These are phyloP conservation scores for Astrephomene gubernaculifera DNA, from an alignment of 139 green algal genomes.

Conservation along the genomic window DNA sequence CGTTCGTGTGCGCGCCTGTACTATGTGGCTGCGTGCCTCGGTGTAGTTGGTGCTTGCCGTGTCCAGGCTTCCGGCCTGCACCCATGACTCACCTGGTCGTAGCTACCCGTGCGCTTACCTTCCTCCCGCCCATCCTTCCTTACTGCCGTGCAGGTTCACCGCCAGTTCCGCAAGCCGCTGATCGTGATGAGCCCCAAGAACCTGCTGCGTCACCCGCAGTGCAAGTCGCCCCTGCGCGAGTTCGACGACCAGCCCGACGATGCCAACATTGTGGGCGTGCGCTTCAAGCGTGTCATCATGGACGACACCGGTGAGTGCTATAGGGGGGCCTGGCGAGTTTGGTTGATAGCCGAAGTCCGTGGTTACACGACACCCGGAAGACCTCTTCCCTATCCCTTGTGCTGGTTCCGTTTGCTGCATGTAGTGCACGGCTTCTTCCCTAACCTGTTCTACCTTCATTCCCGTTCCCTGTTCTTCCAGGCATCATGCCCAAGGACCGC, in stretches of 20 bases:
- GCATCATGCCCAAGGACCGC: conserved; percentile 68
- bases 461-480: not conserved
- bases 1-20: too few relatives aligned
- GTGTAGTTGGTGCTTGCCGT: too few relatives aligned
- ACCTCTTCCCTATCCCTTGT: not conserved
- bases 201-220: conserved; percentile 92
- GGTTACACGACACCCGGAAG: not conserved
- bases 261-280: conserved; percentile 85
- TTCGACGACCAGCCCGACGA: conserved; percentile 95
- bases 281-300: conserved; percentile 99
- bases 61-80: too few relatives aligned
- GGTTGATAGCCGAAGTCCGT: too few relatives aligned
- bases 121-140: not conserved
- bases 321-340: not conserved
- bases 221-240: conserved; percentile 86
- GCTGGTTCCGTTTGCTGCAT: not conserved
- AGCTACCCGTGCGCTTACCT: not conserved
- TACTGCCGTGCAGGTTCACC: conserved; percentile 80
- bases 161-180: conserved; percentile 98
- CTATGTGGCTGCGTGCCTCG: too few relatives aligned
- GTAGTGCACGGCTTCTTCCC: not conserved
- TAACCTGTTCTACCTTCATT: not conserved
- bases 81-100: too few relatives aligned
- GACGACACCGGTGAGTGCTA: conserved; percentile 76
- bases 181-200: conserved; percentile 96